Percentiles rank a stretch among this genome's conserved stretches.
phyloP scores from a whole-genome alignment of 371 early-diverging fungal genomes.

The Fennellomyces sp. region DNA sequence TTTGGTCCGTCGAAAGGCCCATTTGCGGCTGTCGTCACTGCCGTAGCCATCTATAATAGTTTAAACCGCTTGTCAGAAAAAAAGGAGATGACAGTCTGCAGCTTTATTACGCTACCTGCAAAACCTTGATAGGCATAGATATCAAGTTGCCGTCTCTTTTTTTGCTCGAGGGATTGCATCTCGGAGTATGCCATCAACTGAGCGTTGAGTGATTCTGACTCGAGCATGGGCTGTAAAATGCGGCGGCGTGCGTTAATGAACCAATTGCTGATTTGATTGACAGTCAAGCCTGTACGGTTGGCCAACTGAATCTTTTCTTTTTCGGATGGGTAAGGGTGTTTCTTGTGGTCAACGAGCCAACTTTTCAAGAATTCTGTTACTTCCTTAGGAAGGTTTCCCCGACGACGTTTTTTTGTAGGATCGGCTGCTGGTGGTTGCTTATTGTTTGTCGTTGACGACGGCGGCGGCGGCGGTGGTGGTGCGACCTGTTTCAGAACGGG shows the following conservation, averaged over 20 bases:
- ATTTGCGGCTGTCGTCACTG: slow-evolving; percentile 17
- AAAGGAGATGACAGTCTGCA: background rate
- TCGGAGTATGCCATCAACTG: slow-evolving; percentile 19
- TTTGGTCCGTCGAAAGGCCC: slow-evolving; percentile 23
- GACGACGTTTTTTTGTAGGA: slow-evolving; percentile 32
- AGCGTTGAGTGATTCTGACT: slow-evolving; percentile 32
- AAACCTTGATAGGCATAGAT: slow-evolving; percentile 28
- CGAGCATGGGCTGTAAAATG: slow-evolving; percentile 55
- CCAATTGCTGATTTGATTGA: slow-evolving; percentile 89
- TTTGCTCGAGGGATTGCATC: slow-evolving; percentile 17
- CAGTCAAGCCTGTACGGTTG: slow-evolving; percentile 64
- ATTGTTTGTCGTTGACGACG: background rate
- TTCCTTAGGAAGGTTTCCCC: slow-evolving; percentile 67
- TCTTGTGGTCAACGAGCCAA: slow-evolving; percentile 80
- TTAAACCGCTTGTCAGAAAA: background rate
- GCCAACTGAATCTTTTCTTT: slow-evolving; percentile 73
- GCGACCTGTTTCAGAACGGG: background rate
- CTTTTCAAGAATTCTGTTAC: slow-evolving; percentile 67
- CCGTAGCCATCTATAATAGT: slow-evolving; percentile 10
- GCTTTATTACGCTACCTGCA: slow-evolving; percentile 14
- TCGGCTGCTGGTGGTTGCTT: background rate
- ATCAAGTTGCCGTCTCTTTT: slow-evolving; percentile 25
- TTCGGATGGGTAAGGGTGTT: slow-evolving; percentile 85
- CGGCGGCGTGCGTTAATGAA: slow-evolving; percentile 89
- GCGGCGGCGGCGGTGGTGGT: background rate